Conservation (phyloP, 768 basidiomycete species). For the Rhizopogon sp. region DNA sequence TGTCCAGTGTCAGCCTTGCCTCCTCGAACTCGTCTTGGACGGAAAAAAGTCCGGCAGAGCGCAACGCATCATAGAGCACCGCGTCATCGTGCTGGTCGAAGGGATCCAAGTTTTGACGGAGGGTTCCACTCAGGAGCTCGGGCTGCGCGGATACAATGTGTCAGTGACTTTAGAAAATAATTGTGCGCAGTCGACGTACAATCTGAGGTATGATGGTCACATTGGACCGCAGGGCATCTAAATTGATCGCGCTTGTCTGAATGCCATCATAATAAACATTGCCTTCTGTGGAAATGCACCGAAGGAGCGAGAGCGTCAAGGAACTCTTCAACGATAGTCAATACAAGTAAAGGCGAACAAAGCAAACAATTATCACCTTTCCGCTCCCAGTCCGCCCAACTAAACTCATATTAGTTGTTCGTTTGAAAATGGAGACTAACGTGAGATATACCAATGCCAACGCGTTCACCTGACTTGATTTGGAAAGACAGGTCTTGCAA, state of each 20-base stretch:
- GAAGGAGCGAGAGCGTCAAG: constrained; percentile 46
- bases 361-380: constrained; percentile 25
- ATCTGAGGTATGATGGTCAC: constrained; percentile 59
- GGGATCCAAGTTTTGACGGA: constrained; percentile 59
- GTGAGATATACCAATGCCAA: constrained; percentile 43
- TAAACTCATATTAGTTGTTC: constrained; percentile 11
- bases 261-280: constrained; percentile 47
- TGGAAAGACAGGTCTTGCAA: constrained; percentile 47
- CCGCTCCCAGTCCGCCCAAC: constrained; percentile 61
- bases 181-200: constrained; percentile 25
- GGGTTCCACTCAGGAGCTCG: constrained; percentile 49
- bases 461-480: constrained; percentile 51
- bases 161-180: background rate
- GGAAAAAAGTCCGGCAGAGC: constrained; percentile 41
- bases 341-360: background rate
- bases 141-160: constrained; percentile 22
- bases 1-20: constrained; percentile 39
- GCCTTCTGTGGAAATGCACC: constrained; percentile 51
- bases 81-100: constrained; percentile 52
- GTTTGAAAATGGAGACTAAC: background rate
- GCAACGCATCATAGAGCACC: constrained; percentile 42
- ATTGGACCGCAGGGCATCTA: constrained; percentile 45
- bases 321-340: constrained; percentile 31
- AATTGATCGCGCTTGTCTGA: constrained; percentile 41
- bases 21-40: constrained; percentile 34